Percentiles rank a stretch among this genome's conserved stretches.
These are phyloP conservation scores for Lithohypha guttulata DNA, from an alignment of 2,329 filamentous ascomycete genomes.

Conservation along the genomic window DNA sequence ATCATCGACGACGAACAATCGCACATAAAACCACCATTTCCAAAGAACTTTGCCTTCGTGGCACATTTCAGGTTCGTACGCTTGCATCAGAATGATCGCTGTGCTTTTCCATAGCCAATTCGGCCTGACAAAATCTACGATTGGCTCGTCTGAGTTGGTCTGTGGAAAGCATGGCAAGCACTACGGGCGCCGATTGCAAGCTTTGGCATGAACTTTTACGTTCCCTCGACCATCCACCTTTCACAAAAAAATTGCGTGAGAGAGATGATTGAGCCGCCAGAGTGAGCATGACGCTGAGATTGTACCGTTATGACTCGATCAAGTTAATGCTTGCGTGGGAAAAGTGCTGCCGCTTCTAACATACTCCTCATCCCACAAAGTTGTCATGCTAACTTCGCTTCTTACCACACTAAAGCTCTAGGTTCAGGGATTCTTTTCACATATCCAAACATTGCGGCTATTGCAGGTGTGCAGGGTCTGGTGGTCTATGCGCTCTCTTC, in stretches of 20 bases:
- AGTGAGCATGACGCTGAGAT: slow-evolving; percentile 66
- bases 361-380: slow-evolving; percentile 29
- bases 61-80: slow-evolving; percentile 22
- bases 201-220: background rate
- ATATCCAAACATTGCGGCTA: slow-evolving; percentile 69
- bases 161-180: slow-evolving; percentile 47
- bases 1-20: no score
- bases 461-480: slow-evolving; percentile 67
- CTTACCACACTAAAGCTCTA: slow-evolving; percentile 47
- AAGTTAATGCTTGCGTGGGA: slow-evolving; percentile 99
- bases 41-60: slow-evolving; percentile 2
- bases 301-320: slow-evolving; percentile 93
- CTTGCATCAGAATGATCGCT: slow-evolving; percentile 19
- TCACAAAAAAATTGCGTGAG: slow-evolving; percentile 16
- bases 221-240: slow-evolving; percentile 41
- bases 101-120: slow-evolving; percentile 8
- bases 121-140: no score
- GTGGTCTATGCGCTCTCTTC: slow-evolving; percentile 66
- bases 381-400: slow-evolving; percentile 28
- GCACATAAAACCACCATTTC: background rate
- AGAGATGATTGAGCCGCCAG: slow-evolving; percentile 22
- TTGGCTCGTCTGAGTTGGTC: no score
- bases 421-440: slow-evolving; percentile 75
- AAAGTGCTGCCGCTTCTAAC: slow-evolving; percentile 78
- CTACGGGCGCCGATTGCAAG: slow-evolving; percentile 67